Evolutionary conservation across 2,329 filamentous ascomycete species (phyloP), one percentile per base, ranked within the genome.

Genomic region (Cordyceps pruinosa): DNA sequence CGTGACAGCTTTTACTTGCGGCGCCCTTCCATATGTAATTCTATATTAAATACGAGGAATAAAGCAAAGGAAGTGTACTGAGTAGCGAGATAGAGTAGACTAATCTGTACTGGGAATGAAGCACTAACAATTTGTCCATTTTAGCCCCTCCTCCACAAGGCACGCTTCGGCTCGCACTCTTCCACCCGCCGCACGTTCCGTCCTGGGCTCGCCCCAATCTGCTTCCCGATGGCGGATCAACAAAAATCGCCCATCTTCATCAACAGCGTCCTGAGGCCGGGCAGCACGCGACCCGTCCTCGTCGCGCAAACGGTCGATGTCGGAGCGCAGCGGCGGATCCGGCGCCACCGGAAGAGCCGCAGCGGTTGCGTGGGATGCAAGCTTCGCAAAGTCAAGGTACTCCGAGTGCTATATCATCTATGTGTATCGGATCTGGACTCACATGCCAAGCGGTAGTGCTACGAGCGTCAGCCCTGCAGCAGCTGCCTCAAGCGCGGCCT

Each of bases 351-450:
- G 61, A 69, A 69, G 60, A 68, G 66, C 30, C 60, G 65, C 30
- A 55, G 59, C 12, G 66, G 66, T 1, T 69, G 66, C 44, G 44
- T 60, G 10, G 58, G 61, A 13, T 69, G 67, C 44, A 69, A 69
- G 57, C 57, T 59, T 32, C 58, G 66, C 26, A 68, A 65, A 50
- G 66, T 69, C n/a, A 69, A 69, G 61, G 67, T 68, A 49, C 30
- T 58, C 53, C 10, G 28, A 23, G 28, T 48, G 4, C 8, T 37
- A 9, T 17, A 37, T 37, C 35, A n/a, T 9, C 6, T 37, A 9
- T 25, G 13, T 37, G 35, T 45, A 23, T 13, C 8, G 10, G 41
- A 26, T 25, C 12, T 7, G 23, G 8, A 19, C 41, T 45, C 12
- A 45, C n/a, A 19, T 23, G 8, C 5, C 41, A 6, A 28, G 25